phyloP scores from a whole-genome alignment of 139 green algal genomes.

The Auxenochlorella pyrenoidosa region DNA sequence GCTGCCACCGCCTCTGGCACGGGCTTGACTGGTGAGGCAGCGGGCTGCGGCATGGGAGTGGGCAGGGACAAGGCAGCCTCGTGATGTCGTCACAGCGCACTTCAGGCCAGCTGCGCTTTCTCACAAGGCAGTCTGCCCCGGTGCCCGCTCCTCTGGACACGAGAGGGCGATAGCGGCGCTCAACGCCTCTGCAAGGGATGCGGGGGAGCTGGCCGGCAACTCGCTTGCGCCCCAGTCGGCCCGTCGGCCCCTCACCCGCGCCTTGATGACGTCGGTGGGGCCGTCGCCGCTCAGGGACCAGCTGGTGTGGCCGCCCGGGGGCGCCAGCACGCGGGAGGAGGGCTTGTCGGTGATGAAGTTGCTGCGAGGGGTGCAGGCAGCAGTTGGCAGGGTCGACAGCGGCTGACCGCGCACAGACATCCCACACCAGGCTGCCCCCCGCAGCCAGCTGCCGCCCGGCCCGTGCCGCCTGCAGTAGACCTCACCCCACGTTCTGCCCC shows the following conservation, averaged over 20 bases:
- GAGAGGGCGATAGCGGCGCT: too few relatives aligned
- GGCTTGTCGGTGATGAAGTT: slow-evolving; percentile 44
- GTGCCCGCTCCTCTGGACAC: too few relatives aligned
- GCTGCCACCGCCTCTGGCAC: background rate
- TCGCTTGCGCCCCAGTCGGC: too few relatives aligned
- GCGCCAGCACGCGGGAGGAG: slow-evolving; percentile 57
- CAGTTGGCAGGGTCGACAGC: too few relatives aligned
- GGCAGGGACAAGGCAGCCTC: too few relatives aligned
- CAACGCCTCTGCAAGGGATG: too few relatives aligned
- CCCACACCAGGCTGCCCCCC: too few relatives aligned
- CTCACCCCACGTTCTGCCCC: slow-evolving; percentile 75
- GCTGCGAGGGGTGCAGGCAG: slow-evolving; percentile 5
- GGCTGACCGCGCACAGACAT: too few relatives aligned
- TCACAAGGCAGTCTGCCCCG: too few relatives aligned
- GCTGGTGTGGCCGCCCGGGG: slow-evolving; percentile 19
- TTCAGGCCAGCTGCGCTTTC: too few relatives aligned
- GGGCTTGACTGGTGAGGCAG: background rate
- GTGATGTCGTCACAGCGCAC: background rate
- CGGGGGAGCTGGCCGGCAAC: too few relatives aligned
- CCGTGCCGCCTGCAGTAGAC: background rate
- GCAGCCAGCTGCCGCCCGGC: background rate
- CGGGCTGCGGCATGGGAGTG: background rate
- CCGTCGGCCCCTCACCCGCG: slow-evolving; percentile 21
- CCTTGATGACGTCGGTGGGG: background rate
- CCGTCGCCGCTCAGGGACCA: slow-evolving; percentile 12